Conservation (phyloP, 2,329 filamentous ascomycete genomes). For the Acephala macrosclerotiorum region DNA sequence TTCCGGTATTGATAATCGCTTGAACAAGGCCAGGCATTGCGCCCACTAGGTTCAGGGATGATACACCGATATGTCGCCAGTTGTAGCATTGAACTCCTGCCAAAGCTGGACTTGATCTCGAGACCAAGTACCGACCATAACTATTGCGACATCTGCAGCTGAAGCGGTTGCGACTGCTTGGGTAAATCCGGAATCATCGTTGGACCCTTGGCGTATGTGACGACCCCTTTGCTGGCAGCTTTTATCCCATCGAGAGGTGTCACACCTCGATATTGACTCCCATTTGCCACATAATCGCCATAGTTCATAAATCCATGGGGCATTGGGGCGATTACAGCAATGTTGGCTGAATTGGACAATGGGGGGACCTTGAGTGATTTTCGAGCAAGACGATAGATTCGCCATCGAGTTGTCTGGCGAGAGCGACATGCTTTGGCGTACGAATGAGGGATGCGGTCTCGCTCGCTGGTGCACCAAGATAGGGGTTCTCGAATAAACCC, state of each 20-base stretch:
- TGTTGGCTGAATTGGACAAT: slow-evolving; percentile 67
- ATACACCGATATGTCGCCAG: slow-evolving; percentile 76
- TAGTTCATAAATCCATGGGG: slow-evolving; percentile 76
- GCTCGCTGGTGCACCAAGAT: slow-evolving; percentile 61
- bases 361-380: slow-evolving; percentile 72
- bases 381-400: slow-evolving; percentile 85
- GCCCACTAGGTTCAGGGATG: slow-evolving; percentile 70
- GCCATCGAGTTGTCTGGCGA: slow-evolving; percentile 78
- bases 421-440: slow-evolving; percentile 69
- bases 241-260: slow-evolving; percentile 75
- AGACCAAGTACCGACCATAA: slow-evolving; percentile 78
- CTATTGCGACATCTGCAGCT: slow-evolving; percentile 74
- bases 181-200: slow-evolving; percentile 70
- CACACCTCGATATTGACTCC: slow-evolving; percentile 68
- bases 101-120: slow-evolving; percentile 77
- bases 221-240: slow-evolving; percentile 60
- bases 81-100: slow-evolving; percentile 75
- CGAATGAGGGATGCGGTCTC: slow-evolving; percentile 67
- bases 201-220: slow-evolving; percentile 75
- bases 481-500: slow-evolving; percentile 76
- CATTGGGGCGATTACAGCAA: slow-evolving; percentile 80
- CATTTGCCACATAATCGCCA: slow-evolving; percentile 76
- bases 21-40: slow-evolving; percentile 72
- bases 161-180: slow-evolving; percentile 70
- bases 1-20: slow-evolving; percentile 71